Base-by-base conservation (phyloP, 2,329 filamentous ascomycete species). In the Fusarium sp. region DNA sequence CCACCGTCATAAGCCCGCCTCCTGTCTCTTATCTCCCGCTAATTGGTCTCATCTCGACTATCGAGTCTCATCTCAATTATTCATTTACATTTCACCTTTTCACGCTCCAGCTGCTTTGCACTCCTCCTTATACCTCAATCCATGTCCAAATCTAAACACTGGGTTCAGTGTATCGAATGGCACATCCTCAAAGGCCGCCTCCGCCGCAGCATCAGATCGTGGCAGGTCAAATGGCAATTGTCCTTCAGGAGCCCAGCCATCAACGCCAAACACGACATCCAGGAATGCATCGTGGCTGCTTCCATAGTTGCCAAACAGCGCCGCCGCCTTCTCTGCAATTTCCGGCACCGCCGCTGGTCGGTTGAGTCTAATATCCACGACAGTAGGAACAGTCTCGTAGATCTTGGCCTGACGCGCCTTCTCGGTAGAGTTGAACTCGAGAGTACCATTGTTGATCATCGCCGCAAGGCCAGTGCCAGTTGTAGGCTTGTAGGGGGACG, bases 351-450 rank as follows among this genome's bases (percentile, higher is more conserved):
- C 83, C 0, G 83, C 83, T 0, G 84, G 82, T 0, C 84, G 81
- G 62, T 85, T 83, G 8, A 85, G 78, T 22, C 81, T 82, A n/a
- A 86, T 80, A 59, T 86, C 85, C 1, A 86, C 83, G 5, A 86
- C 80, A 2, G 83, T 84, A 0, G 83, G 82, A 0, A 84, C 81
- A 0, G 80, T 78, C 14, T 67, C 38, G 74, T 82, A 85, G 59
- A 86, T 84, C 44, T 72, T 67, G 7, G 77, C 76, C 17, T 79
- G 73, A 10, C 74, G 70, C 4, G 58, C 70, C 55, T 79, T 79
- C 24, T 78, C 77, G 0, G 74, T 75, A 22, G 76, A 71, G 12
- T 81, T 79, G 69, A 83, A 86, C 64, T 85, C 83, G 7, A 86
- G 78, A 0, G 80, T 82, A 2, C 84, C 84, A 6, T 81, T 80